Base-by-base conservation (phyloP, 768 basidiomycete species). In the Tulasnella sp. region DNA sequence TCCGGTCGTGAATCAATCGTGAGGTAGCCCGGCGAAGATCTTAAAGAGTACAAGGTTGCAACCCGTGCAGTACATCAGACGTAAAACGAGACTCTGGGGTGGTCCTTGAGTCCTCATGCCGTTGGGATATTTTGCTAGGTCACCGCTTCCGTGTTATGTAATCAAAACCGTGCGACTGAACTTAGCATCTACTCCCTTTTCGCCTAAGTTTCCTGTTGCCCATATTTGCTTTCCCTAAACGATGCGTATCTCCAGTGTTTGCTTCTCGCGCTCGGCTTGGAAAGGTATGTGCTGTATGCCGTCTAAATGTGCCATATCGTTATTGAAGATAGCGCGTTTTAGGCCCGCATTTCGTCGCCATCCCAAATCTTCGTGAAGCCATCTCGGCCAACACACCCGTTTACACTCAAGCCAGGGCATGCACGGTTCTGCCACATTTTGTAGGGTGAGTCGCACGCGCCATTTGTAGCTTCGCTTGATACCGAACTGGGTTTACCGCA, bases 341-440 rank as follows among this genome's bases (percentile, higher is more conserved):
- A 99, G 97, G 96, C 5, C 97, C 97, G 15, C 97, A 90, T 83
- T 99, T 99, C 80, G 92, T 96, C 71, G 89, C 95, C 25, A 98
- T 98, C 84, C 93, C 94, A 3, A 92, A 93, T 80, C 85, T 99
- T 76, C 87, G 89, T 38, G 89, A 96, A 54, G 91, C 96, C 2
- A 84, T 94, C 75, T 85, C 89, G 77, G 90, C 91, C 83, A 93
- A 93, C 83, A 86, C 89, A n/a, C 89, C 95, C 0, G 95, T 99
- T 81, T 88, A 89, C 80, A 99, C 97, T 0, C 88, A 94, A 77
- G 94, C 94, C 1, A 85, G 97, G 77, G 85, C 92, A 14, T 98
- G 96, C 79, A 97, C 96, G 11, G 92, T 99, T 81, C 86, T 99
- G 1, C 97, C 97, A 0, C 96, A 94, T 79, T 98, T 97, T 80